Conservation (phyloP, 2,329 filamentous ascomycete genomes). For the Calonectria pauciramosa region DNA sequence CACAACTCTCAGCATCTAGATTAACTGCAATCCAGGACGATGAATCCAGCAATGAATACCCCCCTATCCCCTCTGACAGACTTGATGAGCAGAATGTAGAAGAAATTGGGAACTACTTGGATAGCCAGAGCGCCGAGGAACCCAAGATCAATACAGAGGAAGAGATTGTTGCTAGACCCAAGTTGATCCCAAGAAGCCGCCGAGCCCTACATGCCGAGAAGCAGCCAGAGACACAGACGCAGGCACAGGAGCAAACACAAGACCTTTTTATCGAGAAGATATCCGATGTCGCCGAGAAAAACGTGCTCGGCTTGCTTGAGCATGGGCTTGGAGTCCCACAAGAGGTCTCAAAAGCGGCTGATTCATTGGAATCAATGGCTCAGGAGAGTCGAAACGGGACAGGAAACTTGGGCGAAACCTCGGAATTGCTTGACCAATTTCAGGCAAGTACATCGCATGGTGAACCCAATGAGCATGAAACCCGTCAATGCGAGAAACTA, state of each 20-base stretch:
- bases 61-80: too few species aligned
- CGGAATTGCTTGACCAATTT: neutral
- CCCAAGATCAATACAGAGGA: neutral
- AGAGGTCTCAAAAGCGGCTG: neutral
- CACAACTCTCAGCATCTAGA: too few species aligned
- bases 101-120: neutral
- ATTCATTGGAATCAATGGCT: too few species aligned
- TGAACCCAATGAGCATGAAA: neutral
- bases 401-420: too few species aligned
- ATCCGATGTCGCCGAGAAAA: neutral
- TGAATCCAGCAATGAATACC: neutral
- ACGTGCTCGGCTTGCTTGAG: too few species aligned
- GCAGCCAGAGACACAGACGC: neutral
- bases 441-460: neutral
- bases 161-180: neutral
- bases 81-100: neutral
- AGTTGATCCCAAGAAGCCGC: neutral
- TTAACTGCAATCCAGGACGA: neutral
- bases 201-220: neutral
- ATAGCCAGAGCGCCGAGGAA: neutral
- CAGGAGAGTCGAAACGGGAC: too few species aligned
- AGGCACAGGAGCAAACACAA: neutral
- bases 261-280: neutral
- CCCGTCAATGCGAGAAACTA: neutral
- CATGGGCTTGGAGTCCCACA: neutral